A percentile compares a stretch with the other conserved stretches of the same genome.
Conservation (phyloP, 1,139 yeast genomes). For the Candida sanyaensis region DNA sequence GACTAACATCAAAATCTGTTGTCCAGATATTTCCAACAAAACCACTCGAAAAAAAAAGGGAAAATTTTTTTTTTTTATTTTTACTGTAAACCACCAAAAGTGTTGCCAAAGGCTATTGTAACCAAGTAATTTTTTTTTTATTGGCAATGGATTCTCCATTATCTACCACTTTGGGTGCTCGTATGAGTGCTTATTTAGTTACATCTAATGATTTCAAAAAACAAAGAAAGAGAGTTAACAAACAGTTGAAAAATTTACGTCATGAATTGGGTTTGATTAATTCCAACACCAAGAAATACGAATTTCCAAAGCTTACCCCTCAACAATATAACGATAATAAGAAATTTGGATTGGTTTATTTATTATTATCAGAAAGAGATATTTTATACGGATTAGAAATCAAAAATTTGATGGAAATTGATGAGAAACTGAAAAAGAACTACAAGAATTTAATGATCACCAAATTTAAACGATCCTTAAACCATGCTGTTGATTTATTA, state of each 20-base stretch:
- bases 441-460: constrained; percentile 59
- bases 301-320: constrained; percentile 36
- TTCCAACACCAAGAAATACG: constrained; percentile 58
- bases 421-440: constrained; percentile 38
- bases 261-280: constrained; percentile 57
- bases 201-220: constrained; percentile 53
- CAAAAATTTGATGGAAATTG: constrained; percentile 56
- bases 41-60: not conserved
- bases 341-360: constrained; percentile 48
- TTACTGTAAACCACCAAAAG: too few relatives aligned
- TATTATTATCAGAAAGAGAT: constrained; percentile 68
- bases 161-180: constrained; percentile 46
- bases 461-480: constrained; percentile 66
- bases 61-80: not conserved
- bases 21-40: too few relatives aligned
- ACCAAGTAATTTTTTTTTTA: too few relatives aligned
- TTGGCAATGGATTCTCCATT: constrained; percentile 38
- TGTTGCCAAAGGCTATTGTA: too few relatives aligned
- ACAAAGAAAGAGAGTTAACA: constrained; percentile 47
- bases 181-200: constrained; percentile 50
- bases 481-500: constrained; percentile 46
- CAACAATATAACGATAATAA: constrained; percentile 51
- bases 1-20: not conserved
- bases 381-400: constrained; percentile 69
- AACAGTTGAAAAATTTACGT: constrained; percentile 56